These are phyloP conservation scores for Cicer cuneatum DNA, from an alignment of 306 rosid species.

Conservation along the genomic window DNA sequence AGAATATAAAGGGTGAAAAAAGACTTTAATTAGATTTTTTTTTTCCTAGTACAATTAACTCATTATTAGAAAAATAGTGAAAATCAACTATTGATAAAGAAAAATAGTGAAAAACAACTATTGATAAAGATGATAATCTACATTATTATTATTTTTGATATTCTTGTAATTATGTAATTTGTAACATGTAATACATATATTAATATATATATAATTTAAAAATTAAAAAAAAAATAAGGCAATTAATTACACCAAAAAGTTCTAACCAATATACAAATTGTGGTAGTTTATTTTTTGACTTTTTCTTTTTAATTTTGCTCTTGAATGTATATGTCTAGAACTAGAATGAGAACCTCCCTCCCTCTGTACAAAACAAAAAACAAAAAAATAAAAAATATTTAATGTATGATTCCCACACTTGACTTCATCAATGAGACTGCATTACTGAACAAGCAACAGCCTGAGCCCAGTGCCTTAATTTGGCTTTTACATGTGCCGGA, in stretches of 20 bases:
- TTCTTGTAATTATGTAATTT: too few species aligned
- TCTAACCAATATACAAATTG: conserved; percentile 29
- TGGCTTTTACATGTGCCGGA: conserved; percentile 82
- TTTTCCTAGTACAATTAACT: too few species aligned
- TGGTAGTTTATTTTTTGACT: not conserved
- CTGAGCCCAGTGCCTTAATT: conserved; percentile 96
- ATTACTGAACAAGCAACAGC: conserved; percentile 95
- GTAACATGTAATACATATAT: too few species aligned
- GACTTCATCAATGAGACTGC: conserved; percentile 64
- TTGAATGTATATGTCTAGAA: not conserved
- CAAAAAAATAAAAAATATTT: not conserved
- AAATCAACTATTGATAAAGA: too few species aligned
- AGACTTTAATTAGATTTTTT: too few species aligned
- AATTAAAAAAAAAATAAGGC: conserved; percentile 9
- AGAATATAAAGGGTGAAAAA: too few species aligned
- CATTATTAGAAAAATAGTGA: too few species aligned
- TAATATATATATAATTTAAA: not conserved
- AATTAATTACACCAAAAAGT: conserved; percentile 26
- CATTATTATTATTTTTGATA: too few species aligned
- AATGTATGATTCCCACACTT: conserved; percentile 7
- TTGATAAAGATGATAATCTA: too few species aligned
- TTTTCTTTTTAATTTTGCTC: not conserved
- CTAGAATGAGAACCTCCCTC: conserved; percentile 24
- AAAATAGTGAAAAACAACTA: too few species aligned
- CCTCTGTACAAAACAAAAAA: conserved; percentile 53